A percentile compares a stretch with the other conserved stretches of the same genome.
phyloP scores from a whole-genome alignment of 2,329 filamentous ascomycete species.

The Trichoderma atrobrunneum region DNA sequence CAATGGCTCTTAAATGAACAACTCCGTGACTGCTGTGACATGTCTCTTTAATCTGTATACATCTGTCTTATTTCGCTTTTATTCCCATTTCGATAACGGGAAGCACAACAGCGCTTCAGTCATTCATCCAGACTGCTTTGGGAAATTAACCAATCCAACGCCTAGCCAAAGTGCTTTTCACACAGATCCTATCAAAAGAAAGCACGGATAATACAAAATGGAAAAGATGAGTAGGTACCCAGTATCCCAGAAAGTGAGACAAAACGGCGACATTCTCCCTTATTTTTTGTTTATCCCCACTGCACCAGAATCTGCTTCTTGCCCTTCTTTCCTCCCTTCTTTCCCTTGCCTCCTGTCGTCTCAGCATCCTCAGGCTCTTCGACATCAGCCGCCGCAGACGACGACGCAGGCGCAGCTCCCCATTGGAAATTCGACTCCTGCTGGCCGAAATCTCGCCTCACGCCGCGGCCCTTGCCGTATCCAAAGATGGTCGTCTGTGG shows the following conservation, averaged over 20 bases:
- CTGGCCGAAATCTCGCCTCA: conserved; percentile 52
- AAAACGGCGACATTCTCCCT: neutral
- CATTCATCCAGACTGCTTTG: neutral
- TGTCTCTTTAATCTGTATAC: neutral
- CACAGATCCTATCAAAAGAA: neutral
- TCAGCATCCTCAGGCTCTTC: conserved; percentile 30
- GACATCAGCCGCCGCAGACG: conserved; percentile 26
- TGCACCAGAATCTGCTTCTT: conserved; percentile 61
- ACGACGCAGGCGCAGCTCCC: conserved; percentile 29
- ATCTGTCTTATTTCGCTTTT: neutral
- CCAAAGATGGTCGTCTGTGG: conserved; percentile 61
- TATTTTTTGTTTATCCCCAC: conserved; percentile 47
- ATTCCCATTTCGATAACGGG: neutral
- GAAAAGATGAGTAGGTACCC: neutral
- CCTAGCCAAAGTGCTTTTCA: neutral
- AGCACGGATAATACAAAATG: neutral
- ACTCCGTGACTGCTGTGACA: neutral
- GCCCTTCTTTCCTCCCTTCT: conserved; percentile 58
- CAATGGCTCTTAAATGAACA: neutral
- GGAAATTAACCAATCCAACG: neutral
- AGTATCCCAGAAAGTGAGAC: neutral
- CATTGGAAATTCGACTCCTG: conserved; percentile 54
- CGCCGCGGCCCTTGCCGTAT: conserved; percentile 52
- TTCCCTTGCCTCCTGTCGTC: conserved; percentile 40
- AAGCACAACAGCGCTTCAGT: neutral